phyloP scores from a whole-genome alignment of 208 protist species.

The Perkinsela sp. region DNA sequence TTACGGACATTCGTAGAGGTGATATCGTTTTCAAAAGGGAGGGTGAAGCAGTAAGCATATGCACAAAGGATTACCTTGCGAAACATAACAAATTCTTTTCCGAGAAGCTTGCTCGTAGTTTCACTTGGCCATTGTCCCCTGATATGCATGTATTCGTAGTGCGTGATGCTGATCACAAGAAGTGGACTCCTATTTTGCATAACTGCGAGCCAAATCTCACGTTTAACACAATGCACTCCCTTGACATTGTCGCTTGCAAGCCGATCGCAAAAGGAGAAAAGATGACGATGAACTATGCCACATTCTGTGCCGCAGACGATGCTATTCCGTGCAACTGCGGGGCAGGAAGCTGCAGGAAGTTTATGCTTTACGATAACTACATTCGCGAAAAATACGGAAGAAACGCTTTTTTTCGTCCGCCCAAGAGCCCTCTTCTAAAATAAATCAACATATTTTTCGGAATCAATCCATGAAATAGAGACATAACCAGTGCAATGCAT shows the following conservation, averaged over 20 bases:
- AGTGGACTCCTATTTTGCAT: constrained; percentile 57
- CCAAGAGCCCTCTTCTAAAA: no score
- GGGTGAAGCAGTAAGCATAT: constrained; percentile 20
- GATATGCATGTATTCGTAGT: constrained; percentile 53
- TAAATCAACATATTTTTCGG: no score
- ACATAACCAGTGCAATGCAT: no score
- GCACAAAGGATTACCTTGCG: constrained; percentile 29
- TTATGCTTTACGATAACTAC: neutral
- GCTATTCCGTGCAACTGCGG: neutral
- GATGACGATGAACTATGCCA: constrained; percentile 56
- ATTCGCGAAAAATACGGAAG: neutral
- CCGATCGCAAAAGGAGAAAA: constrained; percentile 29
- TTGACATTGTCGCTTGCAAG: constrained; percentile 42
- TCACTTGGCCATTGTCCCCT: constrained; percentile 47
- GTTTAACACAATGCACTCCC: constrained; percentile 30
- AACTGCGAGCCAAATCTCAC: constrained; percentile 49
- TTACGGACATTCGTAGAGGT: constrained; percentile 15
- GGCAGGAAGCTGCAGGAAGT: neutral
- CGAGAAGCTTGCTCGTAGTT: constrained; percentile 5
- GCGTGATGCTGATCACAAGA: constrained; percentile 28
- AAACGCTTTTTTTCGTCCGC: neutral
- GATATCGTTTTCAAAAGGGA: constrained; percentile 27
- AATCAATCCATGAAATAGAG: no score
- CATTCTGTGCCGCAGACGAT: constrained; percentile 23
- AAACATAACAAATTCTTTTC: neutral